These are phyloP conservation scores for Setaria viridis DNA, from an alignment of 202 grass and related monocot genomes.

Conservation along the genomic window DNA sequence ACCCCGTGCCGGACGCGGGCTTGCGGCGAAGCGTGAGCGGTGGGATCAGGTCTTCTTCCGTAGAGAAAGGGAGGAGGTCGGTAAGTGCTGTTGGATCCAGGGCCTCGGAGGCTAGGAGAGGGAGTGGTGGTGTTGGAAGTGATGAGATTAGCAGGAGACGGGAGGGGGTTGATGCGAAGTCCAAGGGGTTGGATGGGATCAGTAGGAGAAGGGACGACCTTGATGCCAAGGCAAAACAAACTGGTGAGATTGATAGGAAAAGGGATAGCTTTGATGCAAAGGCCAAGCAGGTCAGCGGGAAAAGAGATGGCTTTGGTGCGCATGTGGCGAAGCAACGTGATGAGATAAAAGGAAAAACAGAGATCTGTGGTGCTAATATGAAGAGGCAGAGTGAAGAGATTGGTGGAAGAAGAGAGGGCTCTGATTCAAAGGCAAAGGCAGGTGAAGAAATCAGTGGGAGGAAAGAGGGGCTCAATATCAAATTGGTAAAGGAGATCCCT, in stretches of 20 bases:
- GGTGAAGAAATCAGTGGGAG: constrained; percentile 43
- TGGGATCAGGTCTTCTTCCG: constrained; percentile 58
- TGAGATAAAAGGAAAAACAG: constrained; percentile 40
- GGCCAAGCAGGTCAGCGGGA: constrained; percentile 39
- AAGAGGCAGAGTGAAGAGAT: constrained; percentile 43
- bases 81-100: constrained; percentile 35
- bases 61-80: constrained; percentile 53
- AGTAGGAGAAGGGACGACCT: constrained; percentile 46
- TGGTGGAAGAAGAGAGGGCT: constrained; percentile 1
- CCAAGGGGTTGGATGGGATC: constrained; percentile 39
- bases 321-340: constrained; percentile 35
- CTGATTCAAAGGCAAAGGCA: constrained; percentile 15
- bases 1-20: constrained; percentile 44
- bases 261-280: constrained; percentile 53
- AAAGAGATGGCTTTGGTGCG: constrained; percentile 40
- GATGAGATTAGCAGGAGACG: constrained; percentile 40
- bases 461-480: constrained; percentile 17
- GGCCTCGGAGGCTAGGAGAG: constrained; percentile 41
- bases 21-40: constrained; percentile 60
- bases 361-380: background rate
- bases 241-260: constrained; percentile 40
- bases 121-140: constrained; percentile 1
- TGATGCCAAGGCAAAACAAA: constrained; percentile 43
- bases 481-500: constrained; percentile 21
- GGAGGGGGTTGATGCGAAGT: constrained; percentile 31